Evolutionary conservation across 148 eudicot species (phyloP).

Genomic region (Rhododendron kiyosumense): DNA sequence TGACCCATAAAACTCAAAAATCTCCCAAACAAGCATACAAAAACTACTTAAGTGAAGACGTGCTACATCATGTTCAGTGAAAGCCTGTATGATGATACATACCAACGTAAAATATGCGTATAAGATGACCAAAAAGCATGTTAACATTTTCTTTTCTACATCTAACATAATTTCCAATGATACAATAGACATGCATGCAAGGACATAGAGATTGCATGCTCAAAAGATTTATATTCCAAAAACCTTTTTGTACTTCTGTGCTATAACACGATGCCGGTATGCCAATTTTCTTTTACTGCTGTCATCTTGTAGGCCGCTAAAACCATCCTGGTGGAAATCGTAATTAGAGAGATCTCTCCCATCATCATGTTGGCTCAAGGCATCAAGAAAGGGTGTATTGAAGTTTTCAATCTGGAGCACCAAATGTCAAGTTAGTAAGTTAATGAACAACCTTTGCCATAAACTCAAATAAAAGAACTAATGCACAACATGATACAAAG

Average conservation of each 20-base stretch:
- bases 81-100: neutral
- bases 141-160: neutral
- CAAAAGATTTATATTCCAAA: neutral
- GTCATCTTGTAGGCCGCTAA: constrained; percentile 51
- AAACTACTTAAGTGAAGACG: neutral
- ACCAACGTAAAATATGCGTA: neutral
- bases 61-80: neutral
- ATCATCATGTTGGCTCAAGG: constrained; percentile 62
- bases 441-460: neutral
- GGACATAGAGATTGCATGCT: neutral
- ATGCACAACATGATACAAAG: neutral
- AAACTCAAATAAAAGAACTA: neutral
- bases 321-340: constrained; percentile 57
- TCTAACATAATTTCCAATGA: neutral
- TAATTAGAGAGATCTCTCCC: constrained; percentile 72
- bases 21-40: neutral
- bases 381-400: constrained; percentile 65
- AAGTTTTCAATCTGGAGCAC: constrained; percentile 62
- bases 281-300: constrained; percentile 68
- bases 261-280: constrained; percentile 62
- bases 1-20: neutral
- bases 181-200: neutral
- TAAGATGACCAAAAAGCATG: neutral
- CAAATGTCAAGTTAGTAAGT: constrained; percentile 10
- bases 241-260: constrained; percentile 79